Conservation (phyloP, 2,329 filamentous ascomycete species). For the Mycogone perniciosa region DNA sequence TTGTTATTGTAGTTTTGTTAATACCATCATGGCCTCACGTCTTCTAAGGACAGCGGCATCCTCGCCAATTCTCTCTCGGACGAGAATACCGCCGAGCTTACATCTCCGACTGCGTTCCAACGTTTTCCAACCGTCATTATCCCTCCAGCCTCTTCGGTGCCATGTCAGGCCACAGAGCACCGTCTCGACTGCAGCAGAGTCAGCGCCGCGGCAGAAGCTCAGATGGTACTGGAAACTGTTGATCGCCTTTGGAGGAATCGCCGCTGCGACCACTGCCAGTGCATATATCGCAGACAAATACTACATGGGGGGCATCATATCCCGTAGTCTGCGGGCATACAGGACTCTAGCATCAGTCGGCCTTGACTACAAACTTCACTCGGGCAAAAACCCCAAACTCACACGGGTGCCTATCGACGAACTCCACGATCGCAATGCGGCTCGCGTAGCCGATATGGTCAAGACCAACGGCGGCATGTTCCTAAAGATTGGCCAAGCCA, state of each 20-base stretch:
- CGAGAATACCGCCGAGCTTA: not conserved
- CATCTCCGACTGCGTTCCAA: not conserved
- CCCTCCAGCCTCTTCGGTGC: not conserved
- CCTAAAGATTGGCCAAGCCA: slow-evolving; percentile 10
- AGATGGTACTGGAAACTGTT: slow-evolving; percentile 10
- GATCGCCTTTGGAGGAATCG: not conserved
- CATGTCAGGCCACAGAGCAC: slow-evolving; percentile 1
- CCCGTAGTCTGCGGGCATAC: slow-evolving; percentile 7
- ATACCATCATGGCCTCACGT: not conserved
- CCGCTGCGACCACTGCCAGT: not conserved
- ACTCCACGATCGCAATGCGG: slow-evolving; percentile 6
- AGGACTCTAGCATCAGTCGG: not conserved
- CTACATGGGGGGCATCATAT: slow-evolving; percentile 6
- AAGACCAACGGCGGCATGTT: slow-evolving; percentile 9
- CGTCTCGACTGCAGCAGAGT: not conserved
- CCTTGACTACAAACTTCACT: slow-evolving; percentile 8
- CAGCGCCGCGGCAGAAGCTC: not conserved
- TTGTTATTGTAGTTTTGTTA: not conserved
- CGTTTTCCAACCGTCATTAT: not conserved
- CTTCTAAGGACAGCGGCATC: not conserved
- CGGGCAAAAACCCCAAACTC: slow-evolving; percentile 8
- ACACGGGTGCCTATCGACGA: slow-evolving; percentile 1
- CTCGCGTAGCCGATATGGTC: slow-evolving; percentile 3
- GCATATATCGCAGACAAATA: not conserved
- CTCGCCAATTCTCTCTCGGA: not conserved